Conservation (phyloP, 2,329 filamentous ascomycete genomes). For the Zopfia rhizophila region DNA sequence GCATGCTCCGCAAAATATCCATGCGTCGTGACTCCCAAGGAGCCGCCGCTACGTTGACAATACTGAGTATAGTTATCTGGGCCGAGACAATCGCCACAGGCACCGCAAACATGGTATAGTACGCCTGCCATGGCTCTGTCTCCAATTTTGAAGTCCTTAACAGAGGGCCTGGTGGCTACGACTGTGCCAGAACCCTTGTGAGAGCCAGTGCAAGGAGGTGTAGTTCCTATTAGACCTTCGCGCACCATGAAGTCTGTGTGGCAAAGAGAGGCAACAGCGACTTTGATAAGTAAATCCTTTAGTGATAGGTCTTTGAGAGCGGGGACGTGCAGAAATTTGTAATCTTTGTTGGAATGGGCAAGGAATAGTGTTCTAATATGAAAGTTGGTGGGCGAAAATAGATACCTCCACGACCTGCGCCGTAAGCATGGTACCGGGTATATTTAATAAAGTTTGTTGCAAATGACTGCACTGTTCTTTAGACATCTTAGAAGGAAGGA, state of each 20-base stretch:
- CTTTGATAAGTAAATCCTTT: conserved; percentile 68
- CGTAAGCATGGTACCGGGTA: conserved; percentile 60
- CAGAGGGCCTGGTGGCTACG: conserved; percentile 57
- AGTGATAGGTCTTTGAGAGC: conserved; percentile 60
- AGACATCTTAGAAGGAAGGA: too few species aligned
- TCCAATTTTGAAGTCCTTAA: conserved; percentile 58
- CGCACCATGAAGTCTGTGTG: conserved; percentile 70
- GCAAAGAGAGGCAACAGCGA: conserved; percentile 69
- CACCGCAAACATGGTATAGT: conserved; percentile 63
- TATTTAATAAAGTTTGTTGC: conserved; percentile 29
- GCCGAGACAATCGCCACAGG: conserved; percentile 63
- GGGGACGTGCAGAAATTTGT: conserved; percentile 62
- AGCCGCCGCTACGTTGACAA: conserved; percentile 58
- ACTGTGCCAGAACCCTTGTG: conserved; percentile 69
- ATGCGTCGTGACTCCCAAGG: conserved; percentile 62
- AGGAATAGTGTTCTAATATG: too few species aligned
- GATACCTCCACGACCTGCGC: conserved; percentile 59
- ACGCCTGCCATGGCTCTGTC: conserved; percentile 68
- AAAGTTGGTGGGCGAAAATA: not conserved
- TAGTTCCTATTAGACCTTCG: conserved; percentile 59
- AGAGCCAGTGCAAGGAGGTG: conserved; percentile 64
- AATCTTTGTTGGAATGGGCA: conserved; percentile 63
- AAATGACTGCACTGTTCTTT: too few species aligned
- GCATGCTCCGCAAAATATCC: conserved; percentile 69
- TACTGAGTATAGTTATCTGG: conserved; percentile 64